Evolutionary conservation across 2,329 filamentous ascomycete genomes (phyloP).

Genomic region (Fusarium oligoseptatum): DNA sequence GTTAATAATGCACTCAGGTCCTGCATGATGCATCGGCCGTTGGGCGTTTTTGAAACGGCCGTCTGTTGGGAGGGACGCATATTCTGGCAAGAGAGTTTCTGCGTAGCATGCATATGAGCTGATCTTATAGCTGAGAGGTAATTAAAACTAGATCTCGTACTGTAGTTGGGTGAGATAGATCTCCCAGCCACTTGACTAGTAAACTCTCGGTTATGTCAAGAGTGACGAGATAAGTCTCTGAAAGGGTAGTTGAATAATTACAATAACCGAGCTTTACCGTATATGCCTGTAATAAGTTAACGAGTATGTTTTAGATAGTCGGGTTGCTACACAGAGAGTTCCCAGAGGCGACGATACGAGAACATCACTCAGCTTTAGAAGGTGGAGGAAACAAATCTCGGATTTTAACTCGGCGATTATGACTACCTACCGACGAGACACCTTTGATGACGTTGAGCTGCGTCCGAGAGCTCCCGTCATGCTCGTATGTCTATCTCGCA

Average conservation of each 20-base stretch:
- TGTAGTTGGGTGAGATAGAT: background rate
- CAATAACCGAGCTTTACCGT: background rate
- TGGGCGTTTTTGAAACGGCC: conserved; percentile 4
- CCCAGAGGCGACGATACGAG: background rate
- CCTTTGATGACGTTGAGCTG: background rate
- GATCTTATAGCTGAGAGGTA: background rate
- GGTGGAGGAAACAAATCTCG: background rate
- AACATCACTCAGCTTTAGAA: background rate
- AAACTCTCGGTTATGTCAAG: background rate
- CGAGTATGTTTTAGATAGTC: background rate
- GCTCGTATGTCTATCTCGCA: background rate
- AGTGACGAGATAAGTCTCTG: background rate
- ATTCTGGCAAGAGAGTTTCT: background rate
- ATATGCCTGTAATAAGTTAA: background rate
- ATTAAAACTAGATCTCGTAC: background rate
- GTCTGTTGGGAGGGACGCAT: background rate
- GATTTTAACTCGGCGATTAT: background rate
- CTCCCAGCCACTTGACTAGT: background rate
- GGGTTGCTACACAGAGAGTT: background rate
- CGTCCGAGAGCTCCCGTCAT: conserved; percentile 16
- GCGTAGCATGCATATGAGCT: background rate
- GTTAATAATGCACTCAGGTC: background rate
- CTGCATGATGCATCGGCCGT: conserved; percentile 1
- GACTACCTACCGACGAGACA: background rate
- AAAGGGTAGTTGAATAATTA: background rate